Percentiles rank a stretch among this genome's conserved stretches.
phyloP scores from a whole-genome alignment of 2,329 filamentous ascomycete genomes.

The Aspergillus japonicus region DNA sequence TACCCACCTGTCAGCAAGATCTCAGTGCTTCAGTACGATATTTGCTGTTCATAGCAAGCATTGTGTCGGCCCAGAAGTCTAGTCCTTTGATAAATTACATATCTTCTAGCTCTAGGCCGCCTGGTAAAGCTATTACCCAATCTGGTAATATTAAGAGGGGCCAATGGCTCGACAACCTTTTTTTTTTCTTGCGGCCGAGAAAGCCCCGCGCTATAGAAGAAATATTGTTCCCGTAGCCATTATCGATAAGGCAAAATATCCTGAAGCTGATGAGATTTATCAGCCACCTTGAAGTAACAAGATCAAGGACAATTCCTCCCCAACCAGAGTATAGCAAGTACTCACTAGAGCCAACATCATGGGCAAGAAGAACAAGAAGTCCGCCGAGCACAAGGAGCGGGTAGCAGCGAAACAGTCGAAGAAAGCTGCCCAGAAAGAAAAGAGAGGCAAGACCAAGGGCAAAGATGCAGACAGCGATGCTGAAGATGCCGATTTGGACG shows the following conservation, averaged over 20 bases:
- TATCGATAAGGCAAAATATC: neutral
- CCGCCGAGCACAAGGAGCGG: constrained; percentile 57
- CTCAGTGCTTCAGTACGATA: too few species aligned
- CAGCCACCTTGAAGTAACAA: neutral
- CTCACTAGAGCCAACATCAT: constrained; percentile 29
- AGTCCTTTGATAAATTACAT: neutral
- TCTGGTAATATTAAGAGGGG: neutral
- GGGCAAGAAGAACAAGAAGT: constrained; percentile 58
- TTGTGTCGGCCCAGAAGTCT: neutral
- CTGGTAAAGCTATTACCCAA: neutral
- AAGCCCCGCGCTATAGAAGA: constrained; percentile 4
- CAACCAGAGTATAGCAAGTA: neutral
- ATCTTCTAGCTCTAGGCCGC: neutral
- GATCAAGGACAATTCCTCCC: neutral
- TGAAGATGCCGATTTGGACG: constrained; percentile 90
- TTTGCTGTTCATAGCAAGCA: too few species aligned
- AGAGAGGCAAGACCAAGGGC: constrained; percentile 71
- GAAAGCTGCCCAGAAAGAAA: constrained; percentile 72
- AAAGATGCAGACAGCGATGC: constrained; percentile 76
- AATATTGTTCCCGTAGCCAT: neutral
- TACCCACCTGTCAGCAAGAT: too few species aligned
- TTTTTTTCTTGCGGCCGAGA: constrained; percentile 2
- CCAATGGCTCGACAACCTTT: neutral
- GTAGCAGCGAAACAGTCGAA: constrained; percentile 75
- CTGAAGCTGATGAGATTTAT: neutral